Conservation (phyloP, 2,329 filamentous ascomycete genomes). For the Tolypocladium tundrense region DNA sequence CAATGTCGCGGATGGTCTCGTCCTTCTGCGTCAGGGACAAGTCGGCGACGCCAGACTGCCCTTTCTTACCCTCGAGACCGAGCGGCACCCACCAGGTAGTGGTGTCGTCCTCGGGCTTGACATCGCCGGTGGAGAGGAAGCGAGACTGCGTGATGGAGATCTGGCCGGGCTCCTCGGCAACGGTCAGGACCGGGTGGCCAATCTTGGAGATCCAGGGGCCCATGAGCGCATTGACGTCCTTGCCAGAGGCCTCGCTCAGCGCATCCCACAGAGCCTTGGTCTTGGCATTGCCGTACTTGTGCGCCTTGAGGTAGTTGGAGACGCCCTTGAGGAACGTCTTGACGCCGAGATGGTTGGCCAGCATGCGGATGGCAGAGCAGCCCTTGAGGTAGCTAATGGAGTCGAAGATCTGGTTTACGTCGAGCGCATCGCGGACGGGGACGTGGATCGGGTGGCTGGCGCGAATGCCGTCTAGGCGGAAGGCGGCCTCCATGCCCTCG, state of each 20-base stretch:
- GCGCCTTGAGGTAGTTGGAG: conserved; percentile 75
- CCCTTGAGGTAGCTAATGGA: conserved; percentile 95
- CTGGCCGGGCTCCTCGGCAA: conserved; percentile 73
- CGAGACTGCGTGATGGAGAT: conserved; percentile 76
- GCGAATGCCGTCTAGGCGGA: conserved; percentile 79
- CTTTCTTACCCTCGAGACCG: conserved; percentile 65
- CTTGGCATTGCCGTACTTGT: conserved; percentile 83
- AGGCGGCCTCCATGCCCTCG: conserved; percentile 87
- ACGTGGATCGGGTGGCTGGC: conserved; percentile 96
- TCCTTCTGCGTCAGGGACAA: conserved; percentile 66
- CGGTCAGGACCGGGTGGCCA: conserved; percentile 81
- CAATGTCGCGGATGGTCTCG: conserved; percentile 63
- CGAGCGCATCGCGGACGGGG: conserved; percentile 82
- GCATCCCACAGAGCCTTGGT: conserved; percentile 88
- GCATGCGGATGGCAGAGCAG: conserved; percentile 92
- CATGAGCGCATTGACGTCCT: conserved; percentile 83
- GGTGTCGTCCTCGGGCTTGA: conserved; percentile 80
- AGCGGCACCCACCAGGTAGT: conserved; percentile 96
- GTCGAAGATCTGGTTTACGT: conserved; percentile 97
- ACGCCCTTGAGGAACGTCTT: conserved; percentile 88
- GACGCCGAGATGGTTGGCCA: conserved; percentile 79
- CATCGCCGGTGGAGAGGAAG: conserved; percentile 86
- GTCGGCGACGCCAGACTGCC: conserved; percentile 50
- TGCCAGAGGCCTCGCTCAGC: conserved; percentile 74
- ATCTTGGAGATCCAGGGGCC: conserved; percentile 91